phyloP scores from a whole-genome alignment of 805 yeast genomes.

The Schizosaccharomyces cryophilus region DNA sequence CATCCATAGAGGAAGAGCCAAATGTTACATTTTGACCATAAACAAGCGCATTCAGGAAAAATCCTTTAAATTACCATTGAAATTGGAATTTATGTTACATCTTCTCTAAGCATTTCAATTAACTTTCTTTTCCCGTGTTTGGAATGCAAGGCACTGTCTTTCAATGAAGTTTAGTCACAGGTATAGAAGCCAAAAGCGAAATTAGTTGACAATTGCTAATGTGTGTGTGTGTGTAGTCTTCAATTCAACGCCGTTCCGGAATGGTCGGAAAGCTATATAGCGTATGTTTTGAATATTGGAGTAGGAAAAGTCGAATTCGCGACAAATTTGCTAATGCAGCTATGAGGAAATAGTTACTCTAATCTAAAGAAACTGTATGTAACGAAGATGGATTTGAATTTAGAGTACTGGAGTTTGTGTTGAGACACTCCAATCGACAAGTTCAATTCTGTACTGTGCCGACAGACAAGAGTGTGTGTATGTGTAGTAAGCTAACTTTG shows the following conservation, averaged over 20 bases:
- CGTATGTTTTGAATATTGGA: slow-evolving; percentile 29
- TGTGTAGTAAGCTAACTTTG: neutral
- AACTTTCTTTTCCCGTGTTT: neutral
- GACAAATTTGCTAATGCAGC: neutral
- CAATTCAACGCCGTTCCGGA: slow-evolving; percentile 97
- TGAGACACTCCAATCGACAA: no score
- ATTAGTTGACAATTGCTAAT: no score
- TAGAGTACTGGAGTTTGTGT: no score
- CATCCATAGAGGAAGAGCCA: no score
- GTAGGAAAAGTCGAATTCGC: neutral
- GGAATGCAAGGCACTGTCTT: neutral
- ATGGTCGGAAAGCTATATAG: slow-evolving; percentile 82
- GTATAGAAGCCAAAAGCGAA: neutral
- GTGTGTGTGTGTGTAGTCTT: slow-evolving; percentile 23
- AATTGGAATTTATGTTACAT: no score
- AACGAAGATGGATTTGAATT: no score
- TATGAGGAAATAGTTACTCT: neutral
- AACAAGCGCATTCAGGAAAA: no score
- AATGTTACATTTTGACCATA: no score
- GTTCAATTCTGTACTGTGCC: no score
- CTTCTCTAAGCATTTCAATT: no score
- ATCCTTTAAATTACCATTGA: no score
- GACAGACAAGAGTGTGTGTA: neutral
- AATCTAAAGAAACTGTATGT: slow-evolving; percentile 2
- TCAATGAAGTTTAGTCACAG: slow-evolving; percentile 1